A percentile compares a stretch with the other conserved stretches of the same genome.
phyloP scores from a whole-genome alignment of 306 rosid species.

The Trifolium subterraneum region DNA sequence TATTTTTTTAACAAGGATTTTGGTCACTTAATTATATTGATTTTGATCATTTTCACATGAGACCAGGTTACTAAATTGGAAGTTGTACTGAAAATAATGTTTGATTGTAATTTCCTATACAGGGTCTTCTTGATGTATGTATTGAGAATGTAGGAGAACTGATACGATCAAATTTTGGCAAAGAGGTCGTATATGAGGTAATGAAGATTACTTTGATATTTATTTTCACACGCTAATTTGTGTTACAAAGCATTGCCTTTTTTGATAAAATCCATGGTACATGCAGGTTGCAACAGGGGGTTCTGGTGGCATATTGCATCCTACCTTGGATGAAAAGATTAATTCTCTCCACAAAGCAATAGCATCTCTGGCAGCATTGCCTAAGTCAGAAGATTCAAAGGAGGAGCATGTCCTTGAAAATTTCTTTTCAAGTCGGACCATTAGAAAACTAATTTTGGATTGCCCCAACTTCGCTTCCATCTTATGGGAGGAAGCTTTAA shows the following conservation, averaged over 20 bases:
- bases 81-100: slow-evolving; percentile 34
- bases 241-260: slow-evolving; percentile 7
- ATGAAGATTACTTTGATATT: slow-evolving; percentile 17
- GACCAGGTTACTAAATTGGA: slow-evolving; percentile 26
- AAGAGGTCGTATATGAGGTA: slow-evolving; percentile 91
- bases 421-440: slow-evolving; percentile 84
- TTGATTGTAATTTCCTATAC: slow-evolving; percentile 44
- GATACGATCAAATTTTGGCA: slow-evolving; percentile 85
- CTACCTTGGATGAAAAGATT: slow-evolving; percentile 71
- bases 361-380: slow-evolving; percentile 69
- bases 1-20: no score
- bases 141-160: slow-evolving; percentile 69
- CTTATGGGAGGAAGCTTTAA: slow-evolving; percentile 76
- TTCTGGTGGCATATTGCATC: slow-evolving; percentile 74
- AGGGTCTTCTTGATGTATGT: slow-evolving; percentile 82
- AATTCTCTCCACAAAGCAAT: slow-evolving; percentile 65
- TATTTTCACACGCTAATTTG: slow-evolving; percentile 1
- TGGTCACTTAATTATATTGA: slow-evolving; percentile 27
- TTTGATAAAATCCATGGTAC: slow-evolving; percentile 30
- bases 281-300: slow-evolving; percentile 81
- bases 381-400: slow-evolving; percentile 66
- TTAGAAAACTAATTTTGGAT: slow-evolving; percentile 82
- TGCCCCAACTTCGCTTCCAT: slow-evolving; percentile 81
- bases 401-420: slow-evolving; percentile 87
- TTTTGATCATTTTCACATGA: slow-evolving; percentile 21